Evolutionary conservation across 2,329 filamentous ascomycete species (phyloP), one percentile per base, ranked within the genome.

Genomic region (Penicillium sp.): DNA sequence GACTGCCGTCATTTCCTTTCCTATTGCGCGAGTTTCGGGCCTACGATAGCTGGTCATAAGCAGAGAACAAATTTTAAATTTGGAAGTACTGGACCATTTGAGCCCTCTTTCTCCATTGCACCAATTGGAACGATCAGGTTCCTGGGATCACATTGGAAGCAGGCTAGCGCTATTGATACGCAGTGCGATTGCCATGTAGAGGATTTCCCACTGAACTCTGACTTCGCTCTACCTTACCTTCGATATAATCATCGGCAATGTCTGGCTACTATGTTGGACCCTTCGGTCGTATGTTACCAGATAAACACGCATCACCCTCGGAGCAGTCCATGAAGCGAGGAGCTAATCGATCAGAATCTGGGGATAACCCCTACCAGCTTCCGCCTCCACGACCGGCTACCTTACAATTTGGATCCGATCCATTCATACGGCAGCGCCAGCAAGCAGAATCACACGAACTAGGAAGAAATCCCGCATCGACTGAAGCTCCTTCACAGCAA

Each of bases 211-310:
- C 29, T 23, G 36, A n/a, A n/a, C n/a, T 52, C 45, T 50, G 55
- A 31, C 39, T 9, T 31, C 51, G 11, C 43, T 28, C 18, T 46
- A 11, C 37, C 40, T 39, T 34, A 40, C 28, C 48, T 43, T 51
- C 45, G 24, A 56, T 56, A 26, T 31, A 49, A 43, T 39, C 31
- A 34, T 52, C 54, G 39, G 61, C 48, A 54, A 75, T 76, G 73
- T 71, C 73, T 59, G 63, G 64, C 55, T 73, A 69, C 56, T 72
- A 71, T 56, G 62, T 69, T 56, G 73, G 73, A 60, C 69, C 71
- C 49, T 74, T 74, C 62, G 73, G 74, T 60, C 70, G 70, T 67
- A 74, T 68, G 63, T 71, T 74, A 60, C 68, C 71, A 59, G 55
- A 59, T 44, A 62, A 51, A 55, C 66, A 71, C 55, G 52, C 58